Evolutionary conservation across 768 basidiomycete genomes (phyloP), one percentile per base, ranked within the genome.

Genomic region (Mycena haematopus): DNA sequence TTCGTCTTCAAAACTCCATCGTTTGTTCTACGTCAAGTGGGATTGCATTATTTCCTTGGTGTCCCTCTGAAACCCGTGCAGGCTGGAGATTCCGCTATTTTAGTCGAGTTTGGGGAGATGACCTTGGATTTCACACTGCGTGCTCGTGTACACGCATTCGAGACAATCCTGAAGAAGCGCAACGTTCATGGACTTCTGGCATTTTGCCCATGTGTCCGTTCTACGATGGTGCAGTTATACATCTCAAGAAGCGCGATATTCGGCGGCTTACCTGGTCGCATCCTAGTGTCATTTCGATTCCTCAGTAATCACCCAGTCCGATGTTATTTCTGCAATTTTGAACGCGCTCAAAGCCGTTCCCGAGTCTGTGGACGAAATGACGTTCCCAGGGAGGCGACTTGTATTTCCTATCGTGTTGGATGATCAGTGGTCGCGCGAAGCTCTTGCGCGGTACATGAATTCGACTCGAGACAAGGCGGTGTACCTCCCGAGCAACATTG

Each of bases 401-500:
- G 82, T 79, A 9, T 84, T 90, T 56, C 89, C 89, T 0, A 83
- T 90, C 29, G 82, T 82, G 1, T 77, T 89, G 29, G 81, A 89
- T 64, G 89, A 90, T 67, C 77, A 76, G 6, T 85, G 86, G 82
- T 82, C 71, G 61, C 76, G 76, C 10, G 84, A 84, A 13, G 86
- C 87, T 5, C 74, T 89, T 27, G 70, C 80, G 46, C 78, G 82
- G 22, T 89, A 91, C 70, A 86, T 84, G 82, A 74, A 71, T 8
- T 80, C 82, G 0, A 83, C 77, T 0, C 76, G 89, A 11, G 77
- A 81, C 50, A 80, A 80, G 52, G 88, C 88, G 0, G 85, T 84
- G 1, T 91, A 90, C 71, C 74, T 91, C 0, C 89, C 88, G 0
- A 86, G 84, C 70, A 90, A 91, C 65, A 74, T 89, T 36, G 84